Conservation (phyloP, 2,329 filamentous ascomycete genomes). For the Colletotrichum sp. region DNA sequence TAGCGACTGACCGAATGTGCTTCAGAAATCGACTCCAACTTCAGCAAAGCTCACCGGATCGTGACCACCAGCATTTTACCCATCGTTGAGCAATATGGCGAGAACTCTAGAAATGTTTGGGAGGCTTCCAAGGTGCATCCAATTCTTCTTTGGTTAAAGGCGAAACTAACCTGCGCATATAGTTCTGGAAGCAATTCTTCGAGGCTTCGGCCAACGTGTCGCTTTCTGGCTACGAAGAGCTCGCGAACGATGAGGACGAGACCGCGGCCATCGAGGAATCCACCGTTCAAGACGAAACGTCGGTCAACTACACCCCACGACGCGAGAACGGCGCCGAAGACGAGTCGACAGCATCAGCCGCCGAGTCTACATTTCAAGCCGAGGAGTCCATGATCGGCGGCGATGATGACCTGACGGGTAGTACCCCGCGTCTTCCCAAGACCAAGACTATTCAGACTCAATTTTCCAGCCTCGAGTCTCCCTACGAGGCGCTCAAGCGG, state of each 20-base stretch:
- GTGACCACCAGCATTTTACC: conserved; percentile 93
- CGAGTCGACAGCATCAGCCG: conserved; percentile 37
- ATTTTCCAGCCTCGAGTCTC: conserved; percentile 73
- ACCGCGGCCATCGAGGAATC: conserved; percentile 55
- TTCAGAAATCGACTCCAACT: conserved; percentile 96
- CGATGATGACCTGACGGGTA: conserved; percentile 66
- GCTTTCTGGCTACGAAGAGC: conserved; percentile 90
- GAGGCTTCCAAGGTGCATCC: conserved; percentile 83
- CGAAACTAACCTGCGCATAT: conserved; percentile 4
- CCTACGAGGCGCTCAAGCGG: conserved; percentile 75
- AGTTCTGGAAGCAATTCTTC: conserved; percentile 99
- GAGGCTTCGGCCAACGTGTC: conserved; percentile 98
- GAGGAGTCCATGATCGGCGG: conserved; percentile 75
- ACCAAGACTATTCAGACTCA: conserved; percentile 54
- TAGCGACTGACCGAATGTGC: background rate
- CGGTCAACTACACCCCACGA: conserved; percentile 48
- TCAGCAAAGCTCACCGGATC: conserved; percentile 94
- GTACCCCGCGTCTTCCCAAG: conserved; percentile 67
- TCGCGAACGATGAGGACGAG: conserved; percentile 68
- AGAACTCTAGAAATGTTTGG: conserved; percentile 94
- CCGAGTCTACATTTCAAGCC: conserved; percentile 39
- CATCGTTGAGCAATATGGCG: conserved; percentile 92
- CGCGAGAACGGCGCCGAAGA: conserved; percentile 38
- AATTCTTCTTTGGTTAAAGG: conserved; percentile 9
- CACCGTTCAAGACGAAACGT: conserved; percentile 50